Percentiles rank a stretch among this genome's conserved stretches.
Evolutionary conservation across 305 asterid species (phyloP).

Genomic region (Lippia alba): DNA sequence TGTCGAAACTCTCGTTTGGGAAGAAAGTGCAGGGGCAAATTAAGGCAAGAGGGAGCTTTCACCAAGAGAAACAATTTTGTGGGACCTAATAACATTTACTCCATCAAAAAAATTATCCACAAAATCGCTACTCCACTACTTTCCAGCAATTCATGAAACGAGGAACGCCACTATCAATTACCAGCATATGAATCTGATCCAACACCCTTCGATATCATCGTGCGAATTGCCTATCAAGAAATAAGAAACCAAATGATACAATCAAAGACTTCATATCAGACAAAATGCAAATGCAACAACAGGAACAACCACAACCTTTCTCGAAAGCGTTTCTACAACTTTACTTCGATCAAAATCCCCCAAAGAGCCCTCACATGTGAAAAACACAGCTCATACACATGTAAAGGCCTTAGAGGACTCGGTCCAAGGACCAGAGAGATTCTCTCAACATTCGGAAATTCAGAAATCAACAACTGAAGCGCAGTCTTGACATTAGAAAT

Average conservation of each 20-base stretch:
- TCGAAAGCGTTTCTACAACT: slow-evolving; percentile 67
- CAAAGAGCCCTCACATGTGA: slow-evolving; percentile 43
- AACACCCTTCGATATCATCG: slow-evolving; percentile 80
- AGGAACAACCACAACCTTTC: slow-evolving; percentile 59
- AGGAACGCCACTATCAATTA: slow-evolving; percentile 32
- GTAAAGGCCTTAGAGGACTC: slow-evolving; percentile 83
- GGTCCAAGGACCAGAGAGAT: slow-evolving; percentile 80
- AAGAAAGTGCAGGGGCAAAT: slow-evolving; percentile 78
- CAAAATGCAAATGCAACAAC: slow-evolving; percentile 18
- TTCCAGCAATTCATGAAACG: slow-evolving; percentile 18
- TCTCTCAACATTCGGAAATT: slow-evolving; percentile 61
- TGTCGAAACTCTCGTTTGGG: slow-evolving; percentile 84
- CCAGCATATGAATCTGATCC: slow-evolving; percentile 82
- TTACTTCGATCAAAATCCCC: slow-evolving; percentile 63
- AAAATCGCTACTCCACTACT: slow-evolving; percentile 18
- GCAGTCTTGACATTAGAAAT: slow-evolving; percentile 59
- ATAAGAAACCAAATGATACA: slow-evolving; percentile 3
- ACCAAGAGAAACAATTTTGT: slow-evolving; percentile 82
- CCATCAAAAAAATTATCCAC: slow-evolving; percentile 26
- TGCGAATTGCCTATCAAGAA: slow-evolving; percentile 71
- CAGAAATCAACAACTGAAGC: slow-evolving; percentile 66
- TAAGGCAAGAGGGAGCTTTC: slow-evolving; percentile 75
- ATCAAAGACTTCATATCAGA: not conserved
- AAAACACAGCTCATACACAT: slow-evolving; percentile 77
- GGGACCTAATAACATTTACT: slow-evolving; percentile 59